Evolutionary conservation across 345 rosid species (phyloP), one percentile per base, ranked within the genome.

Genomic region (Noccaea bulbosa): DNA sequence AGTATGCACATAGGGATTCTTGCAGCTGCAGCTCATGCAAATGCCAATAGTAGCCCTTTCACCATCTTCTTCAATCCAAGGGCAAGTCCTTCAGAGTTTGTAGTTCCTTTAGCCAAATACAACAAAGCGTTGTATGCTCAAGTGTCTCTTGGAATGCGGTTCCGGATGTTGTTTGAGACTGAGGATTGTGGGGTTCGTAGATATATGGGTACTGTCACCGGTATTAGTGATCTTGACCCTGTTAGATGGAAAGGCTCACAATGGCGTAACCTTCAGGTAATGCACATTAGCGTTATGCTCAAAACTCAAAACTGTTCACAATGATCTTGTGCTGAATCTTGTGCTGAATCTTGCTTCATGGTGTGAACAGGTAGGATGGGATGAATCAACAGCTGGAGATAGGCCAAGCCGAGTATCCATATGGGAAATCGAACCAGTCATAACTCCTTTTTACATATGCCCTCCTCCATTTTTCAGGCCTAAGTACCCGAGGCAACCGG

Each of bases 1-100:
- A 89, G 99, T 81, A 91, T 94, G 99, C 99, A 91, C 71, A 91
- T 94, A 55, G 98, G 98, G 47, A 87, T 91, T 46, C 86, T 91
- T 48, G 99, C 99, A 54, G 97, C 98, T 6, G 98, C 99, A 8
- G 97, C 99, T 79, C 97, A 94, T 83, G 99, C 99, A 11, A 92
- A 96, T 62, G 91, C 99, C 41, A 94, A 87, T 70, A 91, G 80
- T 70, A 94, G 98, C 69, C 97, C 95, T 14, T 94, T 94, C 55
- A 88, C 95, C 5, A 85, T 94, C 63, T 89, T 89, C 77, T 94
- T 83, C 51, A 94, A 94, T 78, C 97, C 99, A 67, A 89, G 98
- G 84, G 85, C 97, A 65, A 90, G 97, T 65, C 93, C 92, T 33
- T 91, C 98, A 11, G 99, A 95, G 77, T 95, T 95, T 81, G 93